Evolutionary conservation across 1,284 basidiomycete genomes (phyloP), one percentile per base, ranked within the genome.

Genomic region (Apiotrichum veenhuisii): DNA sequence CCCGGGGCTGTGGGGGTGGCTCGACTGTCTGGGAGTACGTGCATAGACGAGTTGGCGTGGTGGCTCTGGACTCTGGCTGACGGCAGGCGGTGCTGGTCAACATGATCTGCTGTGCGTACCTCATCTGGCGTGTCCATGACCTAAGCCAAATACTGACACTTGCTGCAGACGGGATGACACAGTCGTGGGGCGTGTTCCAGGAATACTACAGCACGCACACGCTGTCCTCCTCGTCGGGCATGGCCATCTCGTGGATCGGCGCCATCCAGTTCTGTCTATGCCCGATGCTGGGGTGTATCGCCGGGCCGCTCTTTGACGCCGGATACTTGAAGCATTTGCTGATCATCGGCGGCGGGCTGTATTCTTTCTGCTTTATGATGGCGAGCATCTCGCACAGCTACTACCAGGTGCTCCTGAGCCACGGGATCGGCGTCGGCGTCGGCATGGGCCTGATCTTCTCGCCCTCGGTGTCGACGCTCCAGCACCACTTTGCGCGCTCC

Each of bases 201-300:
- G 50, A 61, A 26, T 69, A 71, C 60, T 65, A 72, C 62, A 33
- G 55, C 14, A 41, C 48, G 1, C 46, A 64, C 36, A 49, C 58
- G 10, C 62, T 70, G 23, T 45, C 52, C 2, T 20, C 34, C 26
- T 34, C 49, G 25, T 41, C 62, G 0, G 46, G 67, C 2, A 67
- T 70, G 44, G 55, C 62, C 12, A 69, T 73, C 43, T 82, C 86
- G 18, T 88, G 87, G 87, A 87, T 88, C 56, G 87, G 87, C 3
- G 87, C 86, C 0, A 76, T 87, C 54, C 85, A 88, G 71, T 81
- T 61, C 79, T 82, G 76, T 57, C 80, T 65, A 74, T 82, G 62
- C 71, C 80, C 66, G 64, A 79, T 66, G 44, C 64, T 71, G 2
- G 75, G 63, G 3, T 77, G 83, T 20, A 53, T 84, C 36, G 74